Percentiles rank a stretch among this genome's conserved stretches.
phyloP scores from a whole-genome alignment of 108 stramenopile species.

The Nitzschia palea region DNA sequence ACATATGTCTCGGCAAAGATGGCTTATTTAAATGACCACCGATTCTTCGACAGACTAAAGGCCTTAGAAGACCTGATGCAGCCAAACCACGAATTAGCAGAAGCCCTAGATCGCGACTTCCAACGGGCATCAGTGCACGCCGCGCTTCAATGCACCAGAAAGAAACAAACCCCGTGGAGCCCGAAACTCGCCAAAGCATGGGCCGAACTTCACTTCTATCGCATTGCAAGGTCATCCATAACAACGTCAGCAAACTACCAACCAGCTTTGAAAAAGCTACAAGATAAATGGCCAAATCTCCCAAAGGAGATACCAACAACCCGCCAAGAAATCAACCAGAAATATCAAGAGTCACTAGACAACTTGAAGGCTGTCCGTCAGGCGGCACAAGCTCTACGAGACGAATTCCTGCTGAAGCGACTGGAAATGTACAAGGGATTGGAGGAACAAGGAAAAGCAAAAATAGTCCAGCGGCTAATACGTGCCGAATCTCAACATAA shows the following conservation, averaged over 20 bases:
- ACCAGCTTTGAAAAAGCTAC: neutral
- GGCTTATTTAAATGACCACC: neutral
- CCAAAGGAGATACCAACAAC: neutral
- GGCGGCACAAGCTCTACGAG: neutral
- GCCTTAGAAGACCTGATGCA: neutral
- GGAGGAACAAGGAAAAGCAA: neutral
- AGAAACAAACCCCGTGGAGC: neutral
- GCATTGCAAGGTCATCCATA: neutral
- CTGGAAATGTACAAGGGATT: neutral
- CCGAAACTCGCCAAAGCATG: neutral
- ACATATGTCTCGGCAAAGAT: neutral
- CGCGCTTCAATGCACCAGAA: neutral
- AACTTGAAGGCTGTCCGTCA: neutral
- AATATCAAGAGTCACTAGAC: neutral
- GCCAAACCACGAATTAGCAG: neutral
- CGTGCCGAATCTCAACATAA: neutral
- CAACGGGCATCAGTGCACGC: neutral
- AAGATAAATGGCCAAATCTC: neutral
- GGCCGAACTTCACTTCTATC: neutral
- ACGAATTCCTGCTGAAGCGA: neutral
- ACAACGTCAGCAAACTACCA: neutral
- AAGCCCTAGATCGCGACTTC: neutral
- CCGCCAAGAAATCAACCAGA: neutral
- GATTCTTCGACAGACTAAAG: neutral
- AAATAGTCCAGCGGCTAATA: too few relatives aligned